phyloP scores from a whole-genome alignment of 2,329 filamentous ascomycete genomes.

The Emmonsiellopsis sp. region DNA sequence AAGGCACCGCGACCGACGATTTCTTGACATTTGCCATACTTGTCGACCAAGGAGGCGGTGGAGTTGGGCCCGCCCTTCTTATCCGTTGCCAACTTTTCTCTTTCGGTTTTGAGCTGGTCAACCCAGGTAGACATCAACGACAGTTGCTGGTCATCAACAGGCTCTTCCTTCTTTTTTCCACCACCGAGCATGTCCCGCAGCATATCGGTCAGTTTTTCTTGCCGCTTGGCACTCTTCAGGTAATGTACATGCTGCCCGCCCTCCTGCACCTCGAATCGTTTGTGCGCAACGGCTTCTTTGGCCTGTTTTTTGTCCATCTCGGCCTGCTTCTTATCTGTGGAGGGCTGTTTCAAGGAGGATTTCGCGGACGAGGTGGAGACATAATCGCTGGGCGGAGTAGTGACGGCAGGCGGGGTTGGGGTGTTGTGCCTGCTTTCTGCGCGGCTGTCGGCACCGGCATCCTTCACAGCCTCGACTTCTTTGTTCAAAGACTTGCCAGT shows the following conservation, averaged over 20 bases:
- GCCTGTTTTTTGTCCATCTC: slow-evolving; percentile 13
- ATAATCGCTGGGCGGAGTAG: not conserved
- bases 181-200: slow-evolving; percentile 73
- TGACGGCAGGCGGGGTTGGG: not conserved
- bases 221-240: slow-evolving; percentile 78
- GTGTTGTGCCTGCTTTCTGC: slow-evolving; percentile 18
- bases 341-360: slow-evolving; percentile 18
- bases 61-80: slow-evolving; percentile 67
- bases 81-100: slow-evolving; percentile 63
- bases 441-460: slow-evolving; percentile 28
- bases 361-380: slow-evolving; percentile 15
- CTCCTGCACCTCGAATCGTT: slow-evolving; percentile 49
- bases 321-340: slow-evolving; percentile 22
- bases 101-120: slow-evolving; percentile 81
- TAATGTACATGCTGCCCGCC: slow-evolving; percentile 76
- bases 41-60: slow-evolving; percentile 75
- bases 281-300: slow-evolving; percentile 26
- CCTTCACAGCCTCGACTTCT: slow-evolving; percentile 23
- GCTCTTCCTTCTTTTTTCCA: slow-evolving; percentile 65
- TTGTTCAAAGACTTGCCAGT: slow-evolving; percentile 27
- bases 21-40: slow-evolving; percentile 98
- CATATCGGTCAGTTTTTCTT: slow-evolving; percentile 92
- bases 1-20: slow-evolving; percentile 93
- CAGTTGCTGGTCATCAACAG: slow-evolving; percentile 57
- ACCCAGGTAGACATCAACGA: slow-evolving; percentile 95